phyloP scores from a whole-genome alignment of 1,284 basidiomycete species.

The Sparassis latifolia region DNA sequence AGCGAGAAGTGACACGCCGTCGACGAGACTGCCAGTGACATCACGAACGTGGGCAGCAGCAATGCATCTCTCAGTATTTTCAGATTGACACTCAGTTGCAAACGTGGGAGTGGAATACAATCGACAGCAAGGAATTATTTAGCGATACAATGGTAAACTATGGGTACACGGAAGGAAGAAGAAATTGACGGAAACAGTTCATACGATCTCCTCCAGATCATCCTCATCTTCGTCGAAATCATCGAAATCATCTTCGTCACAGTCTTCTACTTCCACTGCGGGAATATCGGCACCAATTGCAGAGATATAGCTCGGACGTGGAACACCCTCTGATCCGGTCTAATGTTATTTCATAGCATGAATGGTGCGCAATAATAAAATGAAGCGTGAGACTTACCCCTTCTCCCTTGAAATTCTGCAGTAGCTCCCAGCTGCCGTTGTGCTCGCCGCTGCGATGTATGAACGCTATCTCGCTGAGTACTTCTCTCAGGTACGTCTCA shows the following conservation, averaged over 20 bases:
- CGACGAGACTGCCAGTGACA: no score
- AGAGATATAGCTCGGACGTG: conserved; percentile 26
- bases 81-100: no score
- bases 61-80: no score
- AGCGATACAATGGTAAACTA: no score
- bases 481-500: conserved; percentile 86
- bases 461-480: conserved; percentile 75
- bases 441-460: conserved; percentile 77
- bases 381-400: conserved; percentile 35
- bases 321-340: conserved; percentile 53
- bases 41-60: no score
- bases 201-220: conserved; percentile 41
- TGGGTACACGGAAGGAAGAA: no score
- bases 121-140: no score
- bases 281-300: conserved; percentile 13
- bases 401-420: conserved; percentile 54
- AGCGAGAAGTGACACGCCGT: no score
- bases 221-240: conserved; percentile 36
- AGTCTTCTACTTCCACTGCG: conserved; percentile 31
- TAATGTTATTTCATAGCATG: conserved; percentile 15
- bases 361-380: conserved; percentile 1
- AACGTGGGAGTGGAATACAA: no score
- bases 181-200: not conserved
- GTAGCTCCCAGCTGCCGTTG: conserved; percentile 66
- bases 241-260: conserved; percentile 30